A percentile compares a stretch with the other conserved stretches of the same genome.
Evolutionary conservation across 1,284 basidiomycete genomes (phyloP).

Genomic region (Ceratobasidium papillatum): DNA sequence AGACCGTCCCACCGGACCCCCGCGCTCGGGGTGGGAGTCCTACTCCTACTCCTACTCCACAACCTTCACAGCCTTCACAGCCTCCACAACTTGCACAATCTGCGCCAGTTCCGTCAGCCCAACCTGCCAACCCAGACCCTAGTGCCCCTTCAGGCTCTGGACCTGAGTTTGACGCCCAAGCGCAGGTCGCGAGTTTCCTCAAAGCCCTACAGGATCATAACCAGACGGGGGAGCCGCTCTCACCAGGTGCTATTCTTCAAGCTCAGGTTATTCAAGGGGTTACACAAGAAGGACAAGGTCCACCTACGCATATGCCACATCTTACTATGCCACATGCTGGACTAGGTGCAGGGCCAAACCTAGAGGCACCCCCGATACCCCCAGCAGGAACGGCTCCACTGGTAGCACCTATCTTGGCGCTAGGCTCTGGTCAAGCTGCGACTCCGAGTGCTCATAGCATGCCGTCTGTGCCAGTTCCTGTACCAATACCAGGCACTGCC

Average conservation of each 20-base stretch:
- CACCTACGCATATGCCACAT: background rate
- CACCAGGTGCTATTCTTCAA: background rate
- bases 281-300: background rate
- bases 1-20: slow-evolving; percentile 35
- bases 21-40: slow-evolving; percentile 1
- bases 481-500: background rate
- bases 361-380: background rate
- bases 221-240: background rate
- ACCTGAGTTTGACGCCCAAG: slow-evolving; percentile 31
- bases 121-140: background rate
- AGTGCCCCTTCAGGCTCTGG: background rate
- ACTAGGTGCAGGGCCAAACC: background rate
- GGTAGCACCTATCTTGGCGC: background rate
- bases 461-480: background rate
- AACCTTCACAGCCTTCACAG: no score
- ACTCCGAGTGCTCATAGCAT: background rate
- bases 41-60: no score
- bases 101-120: background rate
- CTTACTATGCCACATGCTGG: background rate
- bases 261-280: background rate
- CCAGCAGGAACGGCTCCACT: slow-evolving; percentile 3
- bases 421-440: background rate
- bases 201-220: slow-evolving; percentile 21
- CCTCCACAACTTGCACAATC: background rate
- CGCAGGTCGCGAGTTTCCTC: slow-evolving; percentile 29